These are phyloP conservation scores for Podospora pseudoanserina DNA, from an alignment of 495 filamentous ascomycete species.

Conservation along the genomic window DNA sequence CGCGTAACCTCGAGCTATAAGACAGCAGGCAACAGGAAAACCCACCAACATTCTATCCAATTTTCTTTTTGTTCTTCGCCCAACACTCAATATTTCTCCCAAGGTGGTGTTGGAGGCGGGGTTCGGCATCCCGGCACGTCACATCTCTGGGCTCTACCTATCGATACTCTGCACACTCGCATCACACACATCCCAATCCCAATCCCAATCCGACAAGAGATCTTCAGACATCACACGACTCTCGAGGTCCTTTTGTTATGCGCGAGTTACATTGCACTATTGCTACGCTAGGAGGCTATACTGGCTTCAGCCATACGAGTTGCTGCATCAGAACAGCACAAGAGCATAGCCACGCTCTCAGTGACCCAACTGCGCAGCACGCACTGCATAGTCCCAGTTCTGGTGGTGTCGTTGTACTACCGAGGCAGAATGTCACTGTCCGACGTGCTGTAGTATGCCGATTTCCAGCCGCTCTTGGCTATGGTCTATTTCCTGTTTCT, in stretches of 20 bases:
- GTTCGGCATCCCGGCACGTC: neutral
- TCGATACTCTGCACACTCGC: neutral
- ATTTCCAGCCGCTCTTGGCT: neutral
- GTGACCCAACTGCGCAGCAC: neutral
- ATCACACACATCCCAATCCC: neutral
- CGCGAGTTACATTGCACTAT: neutral
- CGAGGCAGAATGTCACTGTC: neutral
- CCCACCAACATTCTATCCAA: neutral
- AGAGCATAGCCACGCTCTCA: neutral
- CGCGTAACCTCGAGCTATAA: constrained; percentile 3
- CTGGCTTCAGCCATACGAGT: neutral
- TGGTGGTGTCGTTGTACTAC: neutral
- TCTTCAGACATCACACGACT: neutral
- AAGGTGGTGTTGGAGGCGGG: neutral
- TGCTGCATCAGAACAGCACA: neutral
- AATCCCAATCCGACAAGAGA: neutral
- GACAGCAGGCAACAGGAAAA: neutral
- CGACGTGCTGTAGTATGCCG: neutral
- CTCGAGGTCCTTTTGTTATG: neutral
- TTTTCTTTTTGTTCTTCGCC: neutral
- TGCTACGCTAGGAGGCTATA: neutral
- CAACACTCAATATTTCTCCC: neutral
- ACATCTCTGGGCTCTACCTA: neutral
- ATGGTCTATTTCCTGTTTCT: neutral
- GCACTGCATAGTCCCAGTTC: neutral